These are phyloP conservation scores for Aureobasidium melanogenum DNA, from an alignment of 2,329 filamentous ascomycete species.

Conservation along the genomic window DNA sequence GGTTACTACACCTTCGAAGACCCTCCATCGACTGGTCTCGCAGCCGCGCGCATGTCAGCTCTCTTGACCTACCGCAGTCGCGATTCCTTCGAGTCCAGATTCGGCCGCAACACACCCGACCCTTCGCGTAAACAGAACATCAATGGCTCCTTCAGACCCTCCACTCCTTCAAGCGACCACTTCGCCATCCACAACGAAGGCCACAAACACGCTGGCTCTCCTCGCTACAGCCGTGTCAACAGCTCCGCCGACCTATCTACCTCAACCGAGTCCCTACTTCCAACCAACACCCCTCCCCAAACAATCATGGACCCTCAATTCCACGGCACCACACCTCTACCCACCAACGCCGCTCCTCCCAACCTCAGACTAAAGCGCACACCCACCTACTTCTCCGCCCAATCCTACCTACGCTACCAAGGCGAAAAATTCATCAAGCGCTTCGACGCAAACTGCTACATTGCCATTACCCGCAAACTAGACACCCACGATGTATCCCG, in stretches of 20 bases:
- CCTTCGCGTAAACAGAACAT: constrained; percentile 76
- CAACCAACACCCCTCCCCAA: constrained; percentile 14
- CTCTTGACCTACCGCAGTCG: constrained; percentile 92
- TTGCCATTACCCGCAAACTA: constrained; percentile 94
- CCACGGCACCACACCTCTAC: constrained; percentile 30
- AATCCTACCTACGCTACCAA: constrained; percentile 95
- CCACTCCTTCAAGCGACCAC: constrained; percentile 35
- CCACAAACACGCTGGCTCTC: constrained; percentile 38
- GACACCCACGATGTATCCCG: constrained; percentile 94
- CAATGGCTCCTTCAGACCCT: constrained; percentile 49
- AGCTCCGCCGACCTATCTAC: constrained; percentile 17
- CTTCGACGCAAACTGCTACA: constrained; percentile 98
- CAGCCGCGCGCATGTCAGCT: constrained; percentile 93
- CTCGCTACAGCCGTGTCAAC: constrained; percentile 33
- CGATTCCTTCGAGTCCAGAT: constrained; percentile 92
- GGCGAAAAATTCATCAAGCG: constrained; percentile 93
- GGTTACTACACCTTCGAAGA: constrained; percentile 88
- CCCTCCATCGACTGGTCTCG: constrained; percentile 76
- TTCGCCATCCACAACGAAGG: constrained; percentile 47
- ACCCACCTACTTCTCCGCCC: constrained; percentile 89
- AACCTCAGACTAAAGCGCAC: constrained; percentile 30
- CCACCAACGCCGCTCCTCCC: constrained; percentile 19
- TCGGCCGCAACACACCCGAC: constrained; percentile 87
- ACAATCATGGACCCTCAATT: constrained; percentile 38
- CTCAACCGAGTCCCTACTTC: constrained; percentile 19